Percentiles rank a stretch among this genome's conserved stretches.
Evolutionary conservation across 2,329 filamentous ascomycete genomes (phyloP).

Genomic region (Ramularia collo-cygni): DNA sequence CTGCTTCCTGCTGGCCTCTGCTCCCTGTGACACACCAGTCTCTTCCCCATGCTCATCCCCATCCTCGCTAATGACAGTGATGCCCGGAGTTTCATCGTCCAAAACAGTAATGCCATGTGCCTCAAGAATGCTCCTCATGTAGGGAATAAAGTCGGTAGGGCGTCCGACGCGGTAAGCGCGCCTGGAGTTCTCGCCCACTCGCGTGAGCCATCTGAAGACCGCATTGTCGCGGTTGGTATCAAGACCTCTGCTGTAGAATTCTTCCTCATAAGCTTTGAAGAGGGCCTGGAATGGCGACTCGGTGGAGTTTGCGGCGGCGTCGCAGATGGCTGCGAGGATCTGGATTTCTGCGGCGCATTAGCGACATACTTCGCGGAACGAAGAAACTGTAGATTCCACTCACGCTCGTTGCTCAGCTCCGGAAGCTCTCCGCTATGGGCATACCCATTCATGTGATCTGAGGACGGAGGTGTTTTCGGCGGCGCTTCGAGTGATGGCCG

Average conservation of each 20-base stretch:
- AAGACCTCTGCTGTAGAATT: slow-evolving; percentile 64
- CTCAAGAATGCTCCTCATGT: slow-evolving; percentile 23
- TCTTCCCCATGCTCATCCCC: slow-evolving; percentile 31
- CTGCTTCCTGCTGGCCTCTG: slow-evolving; percentile 4
- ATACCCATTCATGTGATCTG: slow-evolving; percentile 27
- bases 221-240: slow-evolving; percentile 67
- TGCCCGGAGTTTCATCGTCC: slow-evolving; percentile 10
- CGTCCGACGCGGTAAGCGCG: slow-evolving; percentile 12
- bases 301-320: slow-evolving; percentile 59
- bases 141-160: slow-evolving; percentile 20
- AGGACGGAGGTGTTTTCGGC: slow-evolving; percentile 23
- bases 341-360: slow-evolving; percentile 58
- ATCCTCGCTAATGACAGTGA: slow-evolving; percentile 5
- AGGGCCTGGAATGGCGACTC: slow-evolving; percentile 68
- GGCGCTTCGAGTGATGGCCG: slow-evolving; percentile 30
- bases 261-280: slow-evolving; percentile 71
- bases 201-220: slow-evolving; percentile 71
- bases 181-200: slow-evolving; percentile 54
- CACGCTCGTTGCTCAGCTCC: slow-evolving; percentile 38
- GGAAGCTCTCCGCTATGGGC: slow-evolving; percentile 31
- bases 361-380: background rate
- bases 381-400: background rate
- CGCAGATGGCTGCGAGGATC: slow-evolving; percentile 69
- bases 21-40: background rate
- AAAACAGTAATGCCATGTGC: slow-evolving; percentile 18